Percentiles rank a stretch among this genome's conserved stretches.
Conservation (phyloP, 1,284 basidiomycete genomes). For the Fomitiporia mediterranea region DNA sequence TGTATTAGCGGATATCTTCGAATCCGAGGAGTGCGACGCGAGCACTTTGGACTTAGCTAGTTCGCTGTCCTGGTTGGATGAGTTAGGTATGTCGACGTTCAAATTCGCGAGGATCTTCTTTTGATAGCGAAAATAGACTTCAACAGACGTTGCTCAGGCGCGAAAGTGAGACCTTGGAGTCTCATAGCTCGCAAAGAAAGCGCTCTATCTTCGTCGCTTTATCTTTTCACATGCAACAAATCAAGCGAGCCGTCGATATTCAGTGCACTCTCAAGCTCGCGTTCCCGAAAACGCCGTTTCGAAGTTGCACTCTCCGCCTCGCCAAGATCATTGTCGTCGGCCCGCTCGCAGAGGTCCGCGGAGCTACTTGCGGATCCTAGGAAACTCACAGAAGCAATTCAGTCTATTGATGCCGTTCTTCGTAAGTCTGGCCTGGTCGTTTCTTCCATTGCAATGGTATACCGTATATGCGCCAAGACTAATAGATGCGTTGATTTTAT, state of each 20-base stretch:
- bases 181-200: conserved; percentile 13
- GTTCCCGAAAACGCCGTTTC: neutral
- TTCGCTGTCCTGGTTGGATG: conserved; percentile 8
- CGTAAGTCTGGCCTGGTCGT: neutral
- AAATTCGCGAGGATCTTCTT: neutral
- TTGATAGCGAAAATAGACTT: conserved; percentile 2
- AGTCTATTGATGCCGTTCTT: neutral
- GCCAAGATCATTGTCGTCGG: conserved; percentile 6
- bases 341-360: neutral
- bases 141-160: neutral
- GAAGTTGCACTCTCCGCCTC: neutral
- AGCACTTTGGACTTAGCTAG: neutral
- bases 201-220: conserved; percentile 9
- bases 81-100: conserved; percentile 1
- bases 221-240: conserved; percentile 2
- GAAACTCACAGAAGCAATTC: neutral
- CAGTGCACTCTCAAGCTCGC: neutral
- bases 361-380: neutral
- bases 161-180: conserved; percentile 17
- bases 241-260: conserved; percentile 5
- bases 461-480: neutral
- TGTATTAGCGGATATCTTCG: neutral
- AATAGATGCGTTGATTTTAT: neutral
- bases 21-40: neutral
- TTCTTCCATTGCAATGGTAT: neutral